A percentile compares a stretch with the other conserved stretches of the same genome.
phyloP scores from a whole-genome alignment of 2,329 filamentous ascomycete species.

The Cladophialophora carrionii region DNA sequence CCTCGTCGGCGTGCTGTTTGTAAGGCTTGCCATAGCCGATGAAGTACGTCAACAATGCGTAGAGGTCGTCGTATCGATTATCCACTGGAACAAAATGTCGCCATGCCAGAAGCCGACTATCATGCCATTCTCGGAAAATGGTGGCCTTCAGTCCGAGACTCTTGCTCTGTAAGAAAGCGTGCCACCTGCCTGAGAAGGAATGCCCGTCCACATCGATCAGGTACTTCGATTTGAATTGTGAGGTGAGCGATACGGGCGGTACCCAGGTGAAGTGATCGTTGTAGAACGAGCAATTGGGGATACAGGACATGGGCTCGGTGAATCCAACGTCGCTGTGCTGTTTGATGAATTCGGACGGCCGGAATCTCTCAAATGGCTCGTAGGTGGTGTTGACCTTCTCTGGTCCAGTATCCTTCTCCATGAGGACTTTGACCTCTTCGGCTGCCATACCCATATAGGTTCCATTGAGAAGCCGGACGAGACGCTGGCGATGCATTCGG shows the following conservation, averaged over 20 bases:
- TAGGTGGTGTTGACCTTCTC: slow-evolving; percentile 36
- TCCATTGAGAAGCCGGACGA: slow-evolving; percentile 45
- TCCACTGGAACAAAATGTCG: slow-evolving; percentile 59
- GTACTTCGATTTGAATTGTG: slow-evolving; percentile 46
- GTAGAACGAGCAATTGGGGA: slow-evolving; percentile 48
- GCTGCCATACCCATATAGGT: slow-evolving; percentile 40
- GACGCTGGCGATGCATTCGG: slow-evolving; percentile 46
- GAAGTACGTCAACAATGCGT: slow-evolving; percentile 56
- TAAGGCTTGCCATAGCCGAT: slow-evolving; percentile 44
- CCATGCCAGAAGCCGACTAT: slow-evolving; percentile 56
- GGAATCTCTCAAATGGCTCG: slow-evolving; percentile 39
- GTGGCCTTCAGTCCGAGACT: slow-evolving; percentile 58
- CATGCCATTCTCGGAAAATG: slow-evolving; percentile 60
- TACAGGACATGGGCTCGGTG: slow-evolving; percentile 44
- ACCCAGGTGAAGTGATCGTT: slow-evolving; percentile 41
- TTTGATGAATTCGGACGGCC: slow-evolving; percentile 42
- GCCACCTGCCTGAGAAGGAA: slow-evolving; percentile 49
- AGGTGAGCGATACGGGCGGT: slow-evolving; percentile 39
- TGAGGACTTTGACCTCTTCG: slow-evolving; percentile 40
- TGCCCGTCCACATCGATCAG: slow-evolving; percentile 48
- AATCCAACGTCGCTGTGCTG: slow-evolving; percentile 47
- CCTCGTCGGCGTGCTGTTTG: slow-evolving; percentile 23
- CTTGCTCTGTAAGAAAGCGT: slow-evolving; percentile 52
- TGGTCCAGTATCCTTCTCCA: slow-evolving; percentile 34
- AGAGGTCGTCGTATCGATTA: slow-evolving; percentile 56